phyloP scores from a whole-genome alignment of 2,329 filamentous ascomycete species.

The Fusarium miscanthi region DNA sequence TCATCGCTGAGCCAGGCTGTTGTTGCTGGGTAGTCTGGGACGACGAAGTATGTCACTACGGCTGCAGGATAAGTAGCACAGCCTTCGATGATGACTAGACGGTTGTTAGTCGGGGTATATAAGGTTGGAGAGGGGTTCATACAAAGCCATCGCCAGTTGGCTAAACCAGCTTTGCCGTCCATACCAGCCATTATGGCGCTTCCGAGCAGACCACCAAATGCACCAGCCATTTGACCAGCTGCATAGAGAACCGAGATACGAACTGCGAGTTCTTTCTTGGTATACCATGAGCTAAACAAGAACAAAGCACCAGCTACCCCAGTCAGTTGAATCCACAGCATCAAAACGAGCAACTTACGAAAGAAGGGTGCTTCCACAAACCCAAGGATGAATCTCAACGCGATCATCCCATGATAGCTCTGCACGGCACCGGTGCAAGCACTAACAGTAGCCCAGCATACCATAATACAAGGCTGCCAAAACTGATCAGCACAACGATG shows the following conservation, averaged over 20 bases:
- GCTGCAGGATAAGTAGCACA: slow-evolving; percentile 15
- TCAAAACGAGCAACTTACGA: neutral
- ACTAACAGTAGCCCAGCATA: slow-evolving; percentile 20
- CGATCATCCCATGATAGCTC: slow-evolving; percentile 8
- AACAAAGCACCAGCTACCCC: slow-evolving; percentile 4
- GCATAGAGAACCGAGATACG: slow-evolving; percentile 74
- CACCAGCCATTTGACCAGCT: slow-evolving; percentile 75
- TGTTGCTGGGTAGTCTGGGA: slow-evolving; percentile 21
- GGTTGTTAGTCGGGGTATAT: fast-evolving
- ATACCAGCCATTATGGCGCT: slow-evolving; percentile 75
- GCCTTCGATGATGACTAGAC: slow-evolving; percentile 11
- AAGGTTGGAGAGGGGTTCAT: fast-evolving
- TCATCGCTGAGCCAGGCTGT: slow-evolving; percentile 7
- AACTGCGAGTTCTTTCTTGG: slow-evolving; percentile 71
- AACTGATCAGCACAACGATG: too few species aligned
- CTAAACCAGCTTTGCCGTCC: slow-evolving; percentile 67
- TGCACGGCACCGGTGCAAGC: slow-evolving; percentile 50
- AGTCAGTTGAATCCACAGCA: too few species aligned
- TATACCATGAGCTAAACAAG: slow-evolving; percentile 21
- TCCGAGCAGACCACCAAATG: slow-evolving; percentile 74
- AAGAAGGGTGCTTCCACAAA: slow-evolving; percentile 20
- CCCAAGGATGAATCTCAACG: slow-evolving; percentile 8
- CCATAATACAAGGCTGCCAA: slow-evolving; percentile 1
- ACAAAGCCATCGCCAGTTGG: slow-evolving; percentile 65
- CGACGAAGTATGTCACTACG: slow-evolving; percentile 5